These are phyloP conservation scores for Phytophthora idaei DNA, from an alignment of 352 stramenopile species.

Conservation along the genomic window DNA sequence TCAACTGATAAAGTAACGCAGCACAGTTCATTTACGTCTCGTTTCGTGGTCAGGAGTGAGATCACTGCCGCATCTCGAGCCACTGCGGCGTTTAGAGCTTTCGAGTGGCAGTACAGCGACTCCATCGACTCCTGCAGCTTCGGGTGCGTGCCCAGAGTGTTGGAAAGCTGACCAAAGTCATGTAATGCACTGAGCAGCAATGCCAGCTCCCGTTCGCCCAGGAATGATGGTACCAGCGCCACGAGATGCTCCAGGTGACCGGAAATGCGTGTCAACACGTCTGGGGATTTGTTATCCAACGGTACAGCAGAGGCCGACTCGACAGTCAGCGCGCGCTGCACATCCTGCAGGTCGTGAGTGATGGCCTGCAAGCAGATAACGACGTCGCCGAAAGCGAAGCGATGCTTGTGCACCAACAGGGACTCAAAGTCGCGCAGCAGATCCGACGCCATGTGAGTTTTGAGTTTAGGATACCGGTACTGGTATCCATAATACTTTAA, in stretches of 20 bases:
- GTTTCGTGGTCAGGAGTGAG: constrained; percentile 24
- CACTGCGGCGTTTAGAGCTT: constrained; percentile 9
- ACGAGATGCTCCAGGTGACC: constrained; percentile 16
- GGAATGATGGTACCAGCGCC: constrained; percentile 25
- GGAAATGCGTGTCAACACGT: constrained; percentile 9
- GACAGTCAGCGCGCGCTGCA: constrained; percentile 13
- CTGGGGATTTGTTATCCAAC: constrained; percentile 6
- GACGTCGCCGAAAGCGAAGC: constrained; percentile 41
- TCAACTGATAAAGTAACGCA: background rate
- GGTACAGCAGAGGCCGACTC: background rate
- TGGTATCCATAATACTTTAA: too few species aligned
- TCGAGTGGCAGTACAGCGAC: background rate
- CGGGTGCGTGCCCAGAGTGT: constrained; percentile 3
- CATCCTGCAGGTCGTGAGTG: constrained; percentile 12
- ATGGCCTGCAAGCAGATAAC: constrained; percentile 25
- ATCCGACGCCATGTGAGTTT: constrained; percentile 1
- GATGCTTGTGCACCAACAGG: constrained; percentile 47
- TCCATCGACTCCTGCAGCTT: constrained; percentile 7
- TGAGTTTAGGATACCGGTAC: too few species aligned
- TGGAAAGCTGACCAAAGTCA: constrained; percentile 9
- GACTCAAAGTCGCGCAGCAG: constrained; percentile 48
- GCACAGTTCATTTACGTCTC: constrained; percentile 19
- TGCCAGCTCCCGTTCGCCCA: constrained; percentile 18
- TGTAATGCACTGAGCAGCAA: constrained; percentile 17
- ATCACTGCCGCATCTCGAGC: constrained; percentile 3